A percentile compares a stretch with the other conserved stretches of the same genome.
These are phyloP conservation scores for Eucalyptus erythrocorys DNA, from an alignment of 345 rosid genomes.

Conservation along the genomic window DNA sequence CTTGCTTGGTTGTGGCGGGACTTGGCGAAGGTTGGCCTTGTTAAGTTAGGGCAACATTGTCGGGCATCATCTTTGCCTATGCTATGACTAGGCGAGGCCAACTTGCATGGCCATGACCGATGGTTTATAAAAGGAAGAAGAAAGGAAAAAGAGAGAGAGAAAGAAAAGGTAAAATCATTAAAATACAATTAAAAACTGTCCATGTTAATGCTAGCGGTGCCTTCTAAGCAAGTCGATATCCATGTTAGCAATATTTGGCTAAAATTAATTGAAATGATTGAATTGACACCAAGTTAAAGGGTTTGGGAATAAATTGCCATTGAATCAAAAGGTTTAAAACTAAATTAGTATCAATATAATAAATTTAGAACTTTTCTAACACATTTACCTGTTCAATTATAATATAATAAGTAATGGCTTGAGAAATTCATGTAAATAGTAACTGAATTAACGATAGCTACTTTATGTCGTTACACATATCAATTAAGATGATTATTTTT, in stretches of 20 bases:
- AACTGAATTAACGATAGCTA: neutral
- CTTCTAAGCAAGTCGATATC: accelerated
- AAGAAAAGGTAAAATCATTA: too few relatives aligned
- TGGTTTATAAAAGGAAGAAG: accelerated
- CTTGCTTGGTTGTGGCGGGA: too few relatives aligned
- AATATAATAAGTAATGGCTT: neutral
- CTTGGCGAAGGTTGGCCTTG: accelerated
- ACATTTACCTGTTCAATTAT: accelerated
- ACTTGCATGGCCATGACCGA: accelerated
- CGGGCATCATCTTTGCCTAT: too few relatives aligned
- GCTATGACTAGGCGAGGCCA: too few relatives aligned
- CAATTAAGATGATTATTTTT: neutral
- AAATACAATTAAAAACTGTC: too few relatives aligned
- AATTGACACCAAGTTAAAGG: too few relatives aligned
- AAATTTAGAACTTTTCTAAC: too few relatives aligned
- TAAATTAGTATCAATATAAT: accelerated
- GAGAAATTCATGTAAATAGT: neutral
- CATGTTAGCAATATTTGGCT: accelerated
- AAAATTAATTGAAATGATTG: accelerated
- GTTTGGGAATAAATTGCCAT: too few relatives aligned
- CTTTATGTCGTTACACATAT: neutral
- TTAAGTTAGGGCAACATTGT: accelerated
- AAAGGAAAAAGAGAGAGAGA: too few relatives aligned
- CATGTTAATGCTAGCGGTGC: accelerated
- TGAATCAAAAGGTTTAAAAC: accelerated